Percentiles rank a stretch among this genome's conserved stretches.
These are phyloP conservation scores for Candida oleophila DNA, from an alignment of 805 yeast species.

Conservation along the genomic window DNA sequence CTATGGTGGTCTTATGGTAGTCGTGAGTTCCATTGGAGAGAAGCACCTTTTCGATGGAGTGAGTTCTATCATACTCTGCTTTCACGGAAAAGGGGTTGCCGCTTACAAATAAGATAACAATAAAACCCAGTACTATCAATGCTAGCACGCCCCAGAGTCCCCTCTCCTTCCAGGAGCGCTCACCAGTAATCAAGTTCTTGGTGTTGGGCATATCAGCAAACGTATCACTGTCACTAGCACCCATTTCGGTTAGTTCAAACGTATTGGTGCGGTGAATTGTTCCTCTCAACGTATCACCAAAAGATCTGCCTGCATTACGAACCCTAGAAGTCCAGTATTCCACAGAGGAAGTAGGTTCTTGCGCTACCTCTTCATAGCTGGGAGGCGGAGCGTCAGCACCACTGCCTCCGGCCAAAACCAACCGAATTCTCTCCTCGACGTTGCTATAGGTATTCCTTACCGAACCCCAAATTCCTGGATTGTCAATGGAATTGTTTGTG, in stretches of 20 bases:
- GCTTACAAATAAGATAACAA: background rate
- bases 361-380: background rate
- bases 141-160: background rate
- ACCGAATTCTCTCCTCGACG: background rate
- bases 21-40: conserved; percentile 62
- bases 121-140: background rate
- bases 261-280: background rate
- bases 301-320: conserved; percentile 1
- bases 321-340: background rate
- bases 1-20: conserved; percentile 75
- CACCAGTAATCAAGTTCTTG: background rate
- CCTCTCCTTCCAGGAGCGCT: background rate
- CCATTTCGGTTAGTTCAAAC: background rate
- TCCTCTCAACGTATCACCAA: background rate
- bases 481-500: background rate
- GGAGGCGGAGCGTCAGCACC: conserved; percentile 6
- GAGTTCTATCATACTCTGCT: background rate
- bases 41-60: conserved; percentile 13
- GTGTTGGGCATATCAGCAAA: conserved; percentile 3
- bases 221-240: conserved; percentile 6
- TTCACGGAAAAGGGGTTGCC: background rate
- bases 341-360: background rate
- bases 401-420: background rate
- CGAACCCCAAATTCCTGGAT: background rate
- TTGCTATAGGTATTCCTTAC: background rate